Evolutionary conservation across 306 rosid genomes (phyloP).

Genomic region (Gleditsia sinensis): DNA sequence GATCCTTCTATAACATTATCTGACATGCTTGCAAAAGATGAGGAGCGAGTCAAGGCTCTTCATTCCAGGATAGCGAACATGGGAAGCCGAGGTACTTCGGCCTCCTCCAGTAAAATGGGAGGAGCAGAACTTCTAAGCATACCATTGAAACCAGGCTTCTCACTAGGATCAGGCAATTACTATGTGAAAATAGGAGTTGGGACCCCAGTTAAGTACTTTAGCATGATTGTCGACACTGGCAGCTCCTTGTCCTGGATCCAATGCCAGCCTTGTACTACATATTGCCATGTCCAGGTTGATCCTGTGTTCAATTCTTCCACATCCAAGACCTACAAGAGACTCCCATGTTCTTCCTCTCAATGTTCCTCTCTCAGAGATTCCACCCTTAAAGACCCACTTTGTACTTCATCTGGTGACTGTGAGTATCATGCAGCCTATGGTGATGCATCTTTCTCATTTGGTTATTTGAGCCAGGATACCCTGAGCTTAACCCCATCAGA

Average conservation of each 20-base stretch:
- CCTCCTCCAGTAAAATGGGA: no score
- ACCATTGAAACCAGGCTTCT: slow-evolving; percentile 55
- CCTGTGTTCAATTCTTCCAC: slow-evolving; percentile 48
- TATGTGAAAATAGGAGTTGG: slow-evolving; percentile 61
- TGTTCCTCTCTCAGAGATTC: slow-evolving; percentile 53
- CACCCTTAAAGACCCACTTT: slow-evolving; percentile 57
- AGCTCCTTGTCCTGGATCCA: slow-evolving; percentile 76
- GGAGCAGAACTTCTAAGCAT: slow-evolving; percentile 35
- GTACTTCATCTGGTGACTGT: slow-evolving; percentile 40
- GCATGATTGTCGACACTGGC: slow-evolving; percentile 63
- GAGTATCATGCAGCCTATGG: slow-evolving; percentile 58
- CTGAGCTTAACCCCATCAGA: slow-evolving; percentile 43
- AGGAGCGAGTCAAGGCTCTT: slow-evolving; percentile 45
- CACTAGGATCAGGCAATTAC: slow-evolving; percentile 61
- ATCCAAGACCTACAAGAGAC: slow-evolving; percentile 50
- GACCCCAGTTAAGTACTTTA: slow-evolving; percentile 52
- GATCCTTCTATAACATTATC: slow-evolving; percentile 36
- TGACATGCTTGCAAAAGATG: slow-evolving; percentile 44
- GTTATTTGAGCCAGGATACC: slow-evolving; percentile 58
- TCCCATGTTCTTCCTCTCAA: slow-evolving; percentile 43
- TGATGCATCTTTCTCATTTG: slow-evolving; percentile 56
- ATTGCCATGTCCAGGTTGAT: slow-evolving; percentile 57
- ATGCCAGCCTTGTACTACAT: slow-evolving; percentile 56
- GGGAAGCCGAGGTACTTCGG: no score
- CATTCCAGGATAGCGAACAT: no score